Evolutionary conservation across 1,139 yeast genomes (phyloP).

Genomic region (Pichia sp.): DNA sequence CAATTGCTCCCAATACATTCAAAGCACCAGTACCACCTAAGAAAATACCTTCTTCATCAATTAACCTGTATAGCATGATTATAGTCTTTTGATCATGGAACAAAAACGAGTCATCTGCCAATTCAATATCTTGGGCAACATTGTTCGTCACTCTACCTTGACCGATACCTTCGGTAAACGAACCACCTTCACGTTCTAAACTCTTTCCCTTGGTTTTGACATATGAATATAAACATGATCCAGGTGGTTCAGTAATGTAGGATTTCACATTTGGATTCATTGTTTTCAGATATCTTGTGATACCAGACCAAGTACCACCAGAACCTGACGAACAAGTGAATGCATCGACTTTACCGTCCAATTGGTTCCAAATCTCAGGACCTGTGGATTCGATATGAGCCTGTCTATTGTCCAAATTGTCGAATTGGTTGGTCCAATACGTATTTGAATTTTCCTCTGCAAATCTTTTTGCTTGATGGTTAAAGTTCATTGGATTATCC

Average conservation of each 20-base stretch:
- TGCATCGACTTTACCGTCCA: conserved; percentile 71
- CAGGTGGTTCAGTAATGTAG: conserved; percentile 88
- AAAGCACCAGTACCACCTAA: conserved; percentile 82
- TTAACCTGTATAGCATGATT: conserved; percentile 69
- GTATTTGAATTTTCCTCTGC: conserved; percentile 71
- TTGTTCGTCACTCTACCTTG: conserved; percentile 89
- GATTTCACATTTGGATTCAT: conserved; percentile 31
- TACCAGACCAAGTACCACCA: conserved; percentile 87
- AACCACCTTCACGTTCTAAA: conserved; percentile 56
- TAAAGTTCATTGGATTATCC: conserved; percentile 73
- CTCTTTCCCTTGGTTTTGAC: conserved; percentile 38
- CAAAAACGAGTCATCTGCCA: conserved; percentile 65
- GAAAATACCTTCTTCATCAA: conserved; percentile 85
- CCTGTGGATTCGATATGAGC: conserved; percentile 91
- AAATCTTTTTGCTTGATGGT: conserved; percentile 77
- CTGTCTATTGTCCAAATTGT: conserved; percentile 77
- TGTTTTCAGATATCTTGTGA: conserved; percentile 65
- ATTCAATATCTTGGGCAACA: conserved; percentile 59
- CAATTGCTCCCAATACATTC: conserved; percentile 66
- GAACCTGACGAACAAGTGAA: conserved; percentile 89
- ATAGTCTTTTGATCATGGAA: conserved; percentile 70
- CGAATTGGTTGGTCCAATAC: conserved; percentile 90
- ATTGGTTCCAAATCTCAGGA: conserved; percentile 88
- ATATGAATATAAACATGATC: conserved; percentile 75
- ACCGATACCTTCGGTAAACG: conserved; percentile 94